phyloP scores from a whole-genome alignment of 2,329 filamentous ascomycete genomes.

The Akanthomyces lecanii region DNA sequence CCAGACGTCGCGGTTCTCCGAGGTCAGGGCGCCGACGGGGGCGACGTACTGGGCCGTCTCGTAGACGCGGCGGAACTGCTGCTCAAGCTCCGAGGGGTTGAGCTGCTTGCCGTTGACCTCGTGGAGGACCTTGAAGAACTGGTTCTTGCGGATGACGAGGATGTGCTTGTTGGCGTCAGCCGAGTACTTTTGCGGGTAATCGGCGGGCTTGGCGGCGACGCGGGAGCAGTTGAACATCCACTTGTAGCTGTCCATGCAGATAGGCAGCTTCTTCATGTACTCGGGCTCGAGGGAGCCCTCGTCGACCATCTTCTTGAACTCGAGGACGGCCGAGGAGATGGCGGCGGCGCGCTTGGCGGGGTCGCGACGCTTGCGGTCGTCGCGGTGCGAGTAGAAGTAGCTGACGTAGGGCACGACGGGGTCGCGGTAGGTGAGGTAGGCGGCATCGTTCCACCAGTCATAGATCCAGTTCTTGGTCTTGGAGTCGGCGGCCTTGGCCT shows the following conservation, averaged over 20 bases:
- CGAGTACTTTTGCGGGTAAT: conserved; percentile 79
- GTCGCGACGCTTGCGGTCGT: conserved; percentile 82
- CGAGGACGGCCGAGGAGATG: conserved; percentile 76
- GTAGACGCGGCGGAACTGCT: conserved; percentile 83
- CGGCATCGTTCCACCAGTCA: conserved; percentile 97
- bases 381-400: conserved; percentile 98
- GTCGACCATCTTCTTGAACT: conserved; percentile 94
- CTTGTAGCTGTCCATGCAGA: conserved; percentile 97
- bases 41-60: conserved; percentile 66
- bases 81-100: conserved; percentile 83
- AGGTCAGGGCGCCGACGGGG: conserved; percentile 79
- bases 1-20: conserved; percentile 92
- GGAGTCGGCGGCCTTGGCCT: conserved; percentile 74
- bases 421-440: conserved; percentile 90
- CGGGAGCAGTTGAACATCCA: conserved; percentile 98
- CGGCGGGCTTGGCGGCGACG: conserved; percentile 74
- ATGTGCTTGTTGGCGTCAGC: conserved; percentile 78
- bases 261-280: conserved; percentile 96
- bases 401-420: conserved; percentile 97
- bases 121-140: conserved; percentile 89
- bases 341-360: conserved; percentile 91
- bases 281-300: conserved; percentile 81
- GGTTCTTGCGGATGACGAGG: conserved; percentile 87
- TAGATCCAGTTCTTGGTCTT: conserved; percentile 88
- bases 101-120: conserved; percentile 80